Percentiles rank a stretch among this genome's conserved stretches.
Evolutionary conservation across 2,329 filamentous ascomycete species (phyloP).

Genomic region (Bipolaris victoriae): DNA sequence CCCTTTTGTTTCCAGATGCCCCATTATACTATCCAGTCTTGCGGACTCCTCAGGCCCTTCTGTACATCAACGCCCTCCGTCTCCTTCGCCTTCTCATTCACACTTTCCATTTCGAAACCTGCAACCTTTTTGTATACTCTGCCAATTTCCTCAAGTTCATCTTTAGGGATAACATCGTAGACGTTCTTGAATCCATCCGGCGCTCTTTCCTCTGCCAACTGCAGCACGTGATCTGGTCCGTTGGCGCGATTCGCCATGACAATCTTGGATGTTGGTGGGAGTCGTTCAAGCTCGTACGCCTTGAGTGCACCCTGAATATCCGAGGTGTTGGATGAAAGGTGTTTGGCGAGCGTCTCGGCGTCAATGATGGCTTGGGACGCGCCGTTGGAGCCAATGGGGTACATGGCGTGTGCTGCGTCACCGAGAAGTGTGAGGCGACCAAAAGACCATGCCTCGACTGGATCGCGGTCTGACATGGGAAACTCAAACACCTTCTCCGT

Average conservation of each 20-base stretch:
- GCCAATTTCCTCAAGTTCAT: conserved; percentile 51
- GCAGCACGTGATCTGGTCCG: conserved; percentile 55
- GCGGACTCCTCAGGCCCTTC: conserved; percentile 26
- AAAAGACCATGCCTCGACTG: conserved; percentile 50
- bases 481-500: conserved; percentile 55
- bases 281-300: conserved; percentile 49
- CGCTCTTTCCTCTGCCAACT: conserved; percentile 54
- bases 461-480: conserved; percentile 56
- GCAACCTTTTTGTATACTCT: conserved; percentile 50
- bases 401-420: conserved; percentile 53
- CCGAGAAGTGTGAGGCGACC: conserved; percentile 48
- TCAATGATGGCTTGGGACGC: conserved; percentile 56
- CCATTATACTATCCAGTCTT: conserved; percentile 27
- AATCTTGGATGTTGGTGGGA: conserved; percentile 55
- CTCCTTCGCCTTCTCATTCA: conserved; percentile 50
- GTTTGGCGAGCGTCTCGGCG: conserved; percentile 48
- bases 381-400: conserved; percentile 54
- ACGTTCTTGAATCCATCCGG: conserved; percentile 50
- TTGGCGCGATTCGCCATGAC: conserved; percentile 56
- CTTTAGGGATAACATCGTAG: conserved; percentile 50
- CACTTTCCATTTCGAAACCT: conserved; percentile 55
- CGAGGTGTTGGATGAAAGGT: conserved; percentile 34
- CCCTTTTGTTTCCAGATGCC: neutral
- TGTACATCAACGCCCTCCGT: conserved; percentile 38
- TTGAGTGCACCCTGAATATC: conserved; percentile 45